Evolutionary conservation across 2,329 filamentous ascomycete species (phyloP), one percentile per base, ranked within the genome.

Genomic region (Diplocarpon rosae): DNA sequence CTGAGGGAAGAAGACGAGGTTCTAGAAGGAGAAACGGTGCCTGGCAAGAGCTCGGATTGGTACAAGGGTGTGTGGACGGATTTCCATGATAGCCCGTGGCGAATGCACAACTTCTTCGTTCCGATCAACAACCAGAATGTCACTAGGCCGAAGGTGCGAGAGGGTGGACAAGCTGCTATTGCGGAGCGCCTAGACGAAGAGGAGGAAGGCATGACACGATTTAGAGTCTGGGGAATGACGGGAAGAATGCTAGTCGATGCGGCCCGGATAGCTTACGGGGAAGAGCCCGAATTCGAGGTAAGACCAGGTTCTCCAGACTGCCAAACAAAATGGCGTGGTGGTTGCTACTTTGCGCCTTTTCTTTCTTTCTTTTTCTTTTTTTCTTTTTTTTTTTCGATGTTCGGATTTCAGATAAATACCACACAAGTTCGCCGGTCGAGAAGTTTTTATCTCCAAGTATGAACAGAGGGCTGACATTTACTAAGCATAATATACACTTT

Each of bases 211-310:
- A 53, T 72, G 36, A 66, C 66, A 34, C 70, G 83, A 31, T 95
- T 92, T 65, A 80, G 84, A 54, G 88, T 96, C 4, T 95, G 89
- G 75, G 90, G 90, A 13, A 90, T 96, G 86, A 96, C 90, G 42
- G 90, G 87, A 2, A 71, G 87, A 42, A 90, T 96, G 43, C 63
- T 95, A 43, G 85, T 95, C 5, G 90, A 96, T 65, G 83, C 84
- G 4, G 89, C 90, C 29, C 72, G 85, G 50, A 73, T 94, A 14
- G 90, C 89, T 15, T 96, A 92, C 62, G 82, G 67, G 2, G 75
- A 83, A 65, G 78, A 85, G 60, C 90, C 90, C 3, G 83, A 87
- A 60, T 94, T 95, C 62, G 86, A 93, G 67, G 60, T 59, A 52
- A 14, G 57, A 48, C 28, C 13, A 32, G 4, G 10, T 10, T 7